Evolutionary conservation across 2,329 filamentous ascomycete species (phyloP), one percentile per base, ranked within the genome.

Genomic region (Metarhizium robertsii): DNA sequence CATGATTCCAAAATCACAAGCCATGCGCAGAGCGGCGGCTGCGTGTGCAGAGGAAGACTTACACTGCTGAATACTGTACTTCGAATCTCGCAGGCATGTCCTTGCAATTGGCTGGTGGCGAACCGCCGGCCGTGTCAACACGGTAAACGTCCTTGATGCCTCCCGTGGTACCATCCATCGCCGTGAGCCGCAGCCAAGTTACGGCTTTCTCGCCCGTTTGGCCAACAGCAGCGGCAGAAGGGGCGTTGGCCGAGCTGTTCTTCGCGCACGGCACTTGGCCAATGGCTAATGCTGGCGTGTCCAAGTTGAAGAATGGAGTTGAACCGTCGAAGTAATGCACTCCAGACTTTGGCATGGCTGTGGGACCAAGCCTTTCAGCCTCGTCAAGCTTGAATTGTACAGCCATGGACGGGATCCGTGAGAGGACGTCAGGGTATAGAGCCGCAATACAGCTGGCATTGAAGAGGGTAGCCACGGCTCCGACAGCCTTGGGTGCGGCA

Each of bases 381-480:
- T 69, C 66, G 42, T 74, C 69, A 51, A 86, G 74, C 65, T 83
- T 75, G 66, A 88, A 87, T 65, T 83, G 77, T 55, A 95, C 79
- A 1, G 86, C 83, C 56, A 90, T 80, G 57, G 75, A 75, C 3
- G 89, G 84, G 20, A 95, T 77, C 55, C 78, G 70, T 59, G 76
- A 67, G 46, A 92, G 75, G 16, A 94, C 75, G 54, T 84, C 79
- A 0, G 89, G 85, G 64, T 84, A 85, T 61, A 81, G 75, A 46
- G 87, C 79, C 6, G 87, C 87, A 38, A 92, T 71, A 73, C 92
- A 96, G 62, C 85, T 88, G 57, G 85, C 88, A 72, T 96, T 91
- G 84, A 88, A 96, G 64, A 97, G 88, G 1, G 83, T 85, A 54
- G 92, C 92, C 0, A 90, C 67, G 54, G 92, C 92, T 60, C 92